Evolutionary conservation across 805 yeast species (phyloP), one percentile per base, ranked within the genome.

Genomic region (Babjeviella inositovora): DNA sequence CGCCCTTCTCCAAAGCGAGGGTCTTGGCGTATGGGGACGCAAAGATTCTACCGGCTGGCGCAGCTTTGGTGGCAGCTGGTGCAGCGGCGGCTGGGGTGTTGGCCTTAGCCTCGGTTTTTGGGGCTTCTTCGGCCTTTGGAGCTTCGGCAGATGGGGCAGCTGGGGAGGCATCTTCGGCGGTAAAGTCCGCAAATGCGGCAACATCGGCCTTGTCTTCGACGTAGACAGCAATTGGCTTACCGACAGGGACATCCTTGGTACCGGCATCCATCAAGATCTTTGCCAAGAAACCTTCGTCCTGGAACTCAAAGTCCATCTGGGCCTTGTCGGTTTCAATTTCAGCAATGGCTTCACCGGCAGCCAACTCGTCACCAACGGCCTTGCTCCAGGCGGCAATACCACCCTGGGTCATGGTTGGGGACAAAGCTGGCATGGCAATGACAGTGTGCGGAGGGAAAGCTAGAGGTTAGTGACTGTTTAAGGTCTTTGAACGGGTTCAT

Each of bases 341-440:
- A 29, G 95, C 96, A 37, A 87, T 68, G 22, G 90, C 73, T 45
- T 85, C 96, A 52, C 98, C 98, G 11, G 96, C 90, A 15, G 64
- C 41, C 35, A 90, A 69, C 49, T 68, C 54, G 47, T 90, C 98
- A 43, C 98, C 98, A 18, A 73, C 80, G 21, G 66, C 52, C 60
- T 85, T 90, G 46, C 71, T 65, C 98, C 98, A 90, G 29, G 69
- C 60, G 18, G 87, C 87, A 34, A 90, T 59, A 50, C 70, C 75
- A 47, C 98, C 98, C 45, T 80, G 87, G 31, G 95, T 79, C 99
- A 90, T 90, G 25, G 99, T 90, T 34, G 99, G 98, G n/a, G 97
- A 87, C 41, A 90, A 61, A 7, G 99, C 98, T 23, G 98, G 99
- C 98, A 90, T 90, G 47, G 74, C 75, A 39, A 90, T 82, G 43